These are phyloP conservation scores for Rhododendron griersonianum DNA, from an alignment of 148 eudicot genomes.

Conservation along the genomic window DNA sequence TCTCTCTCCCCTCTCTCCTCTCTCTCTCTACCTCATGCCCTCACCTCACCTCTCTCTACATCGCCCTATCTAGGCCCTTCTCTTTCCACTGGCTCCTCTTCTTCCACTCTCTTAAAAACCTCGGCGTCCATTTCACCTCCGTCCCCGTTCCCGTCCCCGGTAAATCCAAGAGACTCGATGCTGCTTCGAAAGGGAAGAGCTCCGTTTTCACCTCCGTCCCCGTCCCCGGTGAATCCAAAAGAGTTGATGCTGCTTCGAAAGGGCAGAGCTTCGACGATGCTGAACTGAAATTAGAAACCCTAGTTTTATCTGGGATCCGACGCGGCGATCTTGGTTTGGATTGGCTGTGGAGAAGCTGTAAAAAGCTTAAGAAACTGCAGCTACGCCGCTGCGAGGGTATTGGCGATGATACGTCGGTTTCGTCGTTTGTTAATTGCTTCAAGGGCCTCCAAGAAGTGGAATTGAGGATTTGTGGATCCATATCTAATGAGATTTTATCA, in stretches of 20 bases:
- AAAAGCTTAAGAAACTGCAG: slow-evolving; percentile 29
- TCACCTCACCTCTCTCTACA: neutral
- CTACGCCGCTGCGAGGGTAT: slow-evolving; percentile 50
- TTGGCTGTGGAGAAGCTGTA: slow-evolving; percentile 51
- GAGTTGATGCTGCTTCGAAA: too few relatives aligned
- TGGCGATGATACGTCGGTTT: slow-evolving; percentile 37
- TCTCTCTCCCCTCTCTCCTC: slow-evolving; percentile 7
- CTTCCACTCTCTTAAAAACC: neutral
- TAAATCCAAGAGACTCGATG: neutral
- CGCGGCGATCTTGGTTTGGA: slow-evolving; percentile 36
- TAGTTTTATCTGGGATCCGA: slow-evolving; percentile 32
- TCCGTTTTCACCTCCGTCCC: neutral
- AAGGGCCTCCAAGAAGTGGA: slow-evolving; percentile 41
- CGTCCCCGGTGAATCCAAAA: too few relatives aligned
- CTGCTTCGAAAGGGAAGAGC: neutral
- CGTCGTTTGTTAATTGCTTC: slow-evolving; percentile 21
- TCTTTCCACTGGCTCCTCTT: neutral
- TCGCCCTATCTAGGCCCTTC: neutral
- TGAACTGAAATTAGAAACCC: slow-evolving; percentile 30
- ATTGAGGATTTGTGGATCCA: slow-evolving; percentile 42
- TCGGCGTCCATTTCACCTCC: neutral
- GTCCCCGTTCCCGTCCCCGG: neutral
- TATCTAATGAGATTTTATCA: slow-evolving; percentile 29
- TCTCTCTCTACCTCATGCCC: slow-evolving; percentile 36
- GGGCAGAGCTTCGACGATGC: neutral